Evolutionary conservation across 202 grass and related monocot genomes (phyloP), one percentile per base, ranked within the genome.

Genomic region (Miscanthus sacchariflorus): DNA sequence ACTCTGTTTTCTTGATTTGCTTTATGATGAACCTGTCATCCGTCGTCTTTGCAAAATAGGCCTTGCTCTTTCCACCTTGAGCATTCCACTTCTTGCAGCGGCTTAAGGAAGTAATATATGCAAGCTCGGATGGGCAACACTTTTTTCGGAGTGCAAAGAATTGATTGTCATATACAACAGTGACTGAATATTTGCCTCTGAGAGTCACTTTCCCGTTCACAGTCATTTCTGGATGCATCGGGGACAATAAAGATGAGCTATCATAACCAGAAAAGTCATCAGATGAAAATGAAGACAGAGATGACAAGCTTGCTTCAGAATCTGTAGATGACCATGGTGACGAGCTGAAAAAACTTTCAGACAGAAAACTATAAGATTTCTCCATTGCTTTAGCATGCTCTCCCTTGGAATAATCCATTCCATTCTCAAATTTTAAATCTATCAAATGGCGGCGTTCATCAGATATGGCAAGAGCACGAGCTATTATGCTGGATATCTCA

Each of bases 21-120:
- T 99, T 99, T 83, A 99, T 99, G 79, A 99, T 95, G 65, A 97
- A 95, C 77, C 97, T 89, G 11, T 97, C 97, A 93, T 99, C 97
- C 69, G 89, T 70, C 52, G 97, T 91, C 87, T 99, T 99, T 79
- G 95, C 97, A 87, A 99, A 99, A 82, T 92, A 87, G 42, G 94
- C 93, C 74, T 94, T 99, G 69, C 90, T 95, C 88, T 99, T 97
- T 88, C 97, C 97, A 67, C 97, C 94, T 90, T 95, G 94, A 89
- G 93, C 97, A 92, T 99, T 90, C 97, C 97, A 99, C 70, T 93
- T 99, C 84, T 93, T 97, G 78, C 94, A 93, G 72, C 93, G 93
- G 88, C 90, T 94, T 81, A 99, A 80, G 35, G 97, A 99, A 87
- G 84, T 82, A 93, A 96, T 93, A 89, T 95, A 99, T 43, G 88